Conservation (phyloP, 257 asterid species). For the Nicotiana tabacum region DNA sequence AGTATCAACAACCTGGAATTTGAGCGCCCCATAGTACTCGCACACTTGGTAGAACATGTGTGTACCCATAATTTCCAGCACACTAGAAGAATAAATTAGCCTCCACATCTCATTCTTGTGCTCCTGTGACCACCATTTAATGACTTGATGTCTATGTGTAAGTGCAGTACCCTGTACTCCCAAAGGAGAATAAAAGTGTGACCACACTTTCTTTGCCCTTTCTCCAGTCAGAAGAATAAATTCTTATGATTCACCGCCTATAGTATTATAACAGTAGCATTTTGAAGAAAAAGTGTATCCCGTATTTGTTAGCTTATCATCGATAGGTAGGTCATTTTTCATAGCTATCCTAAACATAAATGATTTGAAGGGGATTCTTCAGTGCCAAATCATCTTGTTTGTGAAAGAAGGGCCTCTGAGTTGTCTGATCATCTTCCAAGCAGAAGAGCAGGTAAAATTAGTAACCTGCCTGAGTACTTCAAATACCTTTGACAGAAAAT, state of each 20-base stretch:
- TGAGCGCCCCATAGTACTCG: too few species aligned
- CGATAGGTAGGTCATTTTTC: background rate
- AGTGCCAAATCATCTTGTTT: background rate
- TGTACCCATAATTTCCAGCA: too few species aligned
- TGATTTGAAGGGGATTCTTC: background rate
- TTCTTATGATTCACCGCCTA: background rate
- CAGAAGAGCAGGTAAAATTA: background rate
- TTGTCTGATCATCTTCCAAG: background rate
- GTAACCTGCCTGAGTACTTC: background rate
- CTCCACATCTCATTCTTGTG: too few species aligned
- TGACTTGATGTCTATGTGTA: background rate
- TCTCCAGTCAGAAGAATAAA: background rate
- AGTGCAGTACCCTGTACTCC: background rate
- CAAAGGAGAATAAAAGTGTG: background rate
- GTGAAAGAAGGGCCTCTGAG: background rate
- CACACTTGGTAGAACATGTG: too few species aligned
- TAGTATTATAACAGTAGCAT: background rate
- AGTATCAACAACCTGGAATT: background rate
- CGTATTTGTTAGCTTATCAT: background rate
- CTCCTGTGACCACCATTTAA: background rate
- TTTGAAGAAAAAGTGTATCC: background rate
- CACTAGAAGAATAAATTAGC: too few species aligned
- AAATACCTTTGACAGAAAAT: background rate
- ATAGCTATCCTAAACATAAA: too few species aligned
- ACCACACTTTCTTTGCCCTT: background rate